A percentile compares a stretch with the other conserved stretches of the same genome.
Conservation (phyloP, 2,329 filamentous ascomycete genomes). For the Microcera coccophila region DNA sequence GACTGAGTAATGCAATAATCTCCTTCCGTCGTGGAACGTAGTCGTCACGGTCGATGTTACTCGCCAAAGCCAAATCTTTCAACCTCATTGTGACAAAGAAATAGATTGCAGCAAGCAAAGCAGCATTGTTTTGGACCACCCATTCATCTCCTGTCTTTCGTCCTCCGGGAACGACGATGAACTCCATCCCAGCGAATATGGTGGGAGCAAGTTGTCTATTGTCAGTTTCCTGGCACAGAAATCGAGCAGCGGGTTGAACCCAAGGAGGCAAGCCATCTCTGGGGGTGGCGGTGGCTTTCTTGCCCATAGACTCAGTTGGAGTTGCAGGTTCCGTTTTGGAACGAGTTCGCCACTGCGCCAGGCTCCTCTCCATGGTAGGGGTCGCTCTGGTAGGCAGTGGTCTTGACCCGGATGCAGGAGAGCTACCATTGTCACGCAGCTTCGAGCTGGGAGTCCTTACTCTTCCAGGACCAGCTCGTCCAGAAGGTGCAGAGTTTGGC, state of each 20-base stretch:
- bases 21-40: conserved; percentile 45
- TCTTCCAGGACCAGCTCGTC: conserved; percentile 27
- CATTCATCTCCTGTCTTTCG: conserved; percentile 45
- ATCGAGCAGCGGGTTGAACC: conserved; percentile 65
- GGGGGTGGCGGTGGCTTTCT: conserved; percentile 22
- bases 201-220: conserved; percentile 64
- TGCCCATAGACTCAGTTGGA: conserved; percentile 42
- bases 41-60: conserved; percentile 36
- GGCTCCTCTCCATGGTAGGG: conserved; percentile 44
- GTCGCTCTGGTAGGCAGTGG: conserved; percentile 40
- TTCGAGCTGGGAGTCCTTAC: conserved; percentile 33
- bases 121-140: conserved; percentile 46
- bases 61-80: conserved; percentile 37
- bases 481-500: conserved; percentile 38
- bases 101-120: conserved; percentile 57
- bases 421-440: conserved; percentile 25
- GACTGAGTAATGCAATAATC: conserved; percentile 41
- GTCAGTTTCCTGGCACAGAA: conserved; percentile 57
- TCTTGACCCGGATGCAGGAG: conserved; percentile 27
- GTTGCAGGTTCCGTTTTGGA: conserved; percentile 30
- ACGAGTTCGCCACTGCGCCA: conserved; percentile 42
- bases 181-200: conserved; percentile 69
- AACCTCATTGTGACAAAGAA: conserved; percentile 56
- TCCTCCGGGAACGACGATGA: conserved; percentile 44
- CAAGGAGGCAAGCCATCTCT: conserved; percentile 53